phyloP scores from a whole-genome alignment of 2,329 filamentous ascomycete species.

The Alternaria dauci region DNA sequence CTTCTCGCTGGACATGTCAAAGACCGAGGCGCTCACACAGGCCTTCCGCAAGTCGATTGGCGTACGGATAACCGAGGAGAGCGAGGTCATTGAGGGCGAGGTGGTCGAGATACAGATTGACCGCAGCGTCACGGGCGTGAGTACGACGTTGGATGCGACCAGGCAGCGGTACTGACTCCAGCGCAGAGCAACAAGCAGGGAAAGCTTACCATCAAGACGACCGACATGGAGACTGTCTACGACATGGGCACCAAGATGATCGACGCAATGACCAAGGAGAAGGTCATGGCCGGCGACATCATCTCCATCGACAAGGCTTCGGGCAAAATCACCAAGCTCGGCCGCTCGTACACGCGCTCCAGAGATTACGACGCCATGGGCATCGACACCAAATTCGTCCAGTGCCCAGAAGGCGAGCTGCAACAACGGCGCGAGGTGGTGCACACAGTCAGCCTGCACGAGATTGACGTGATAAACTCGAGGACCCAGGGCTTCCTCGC shows the following conservation, averaged over 20 bases:
- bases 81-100: conserved; percentile 98
- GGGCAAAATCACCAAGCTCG: conserved; percentile 96
- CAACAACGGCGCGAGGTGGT: conserved; percentile 97
- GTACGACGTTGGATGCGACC: conserved; percentile 15
- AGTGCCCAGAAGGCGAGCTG: conserved; percentile 95
- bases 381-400: conserved; percentile 95
- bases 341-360: conserved; percentile 91
- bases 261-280: conserved; percentile 98
- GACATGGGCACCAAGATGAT: conserved; percentile 99
- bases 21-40: conserved; percentile 96
- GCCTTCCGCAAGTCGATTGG: conserved; percentile 99
- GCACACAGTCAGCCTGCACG: conserved; percentile 95
- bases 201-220: conserved; percentile 99
- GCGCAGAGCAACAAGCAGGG: conserved; percentile 88
- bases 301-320: conserved; percentile 99
- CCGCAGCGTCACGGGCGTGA: conserved; percentile 86
- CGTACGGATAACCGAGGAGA: conserved; percentile 98
- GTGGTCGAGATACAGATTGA: conserved; percentile 99
- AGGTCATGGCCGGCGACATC: conserved; percentile 97
- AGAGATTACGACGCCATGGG: conserved; percentile 99
- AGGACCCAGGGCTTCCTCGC: conserved; percentile 97
- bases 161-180: conserved; percentile 18
- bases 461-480: conserved; percentile 99
- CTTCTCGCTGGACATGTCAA: conserved; percentile 99
- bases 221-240: conserved; percentile 99